Evolutionary conservation across 2,329 filamentous ascomycete genomes (phyloP).

Genomic region (Ascochyta pisi): DNA sequence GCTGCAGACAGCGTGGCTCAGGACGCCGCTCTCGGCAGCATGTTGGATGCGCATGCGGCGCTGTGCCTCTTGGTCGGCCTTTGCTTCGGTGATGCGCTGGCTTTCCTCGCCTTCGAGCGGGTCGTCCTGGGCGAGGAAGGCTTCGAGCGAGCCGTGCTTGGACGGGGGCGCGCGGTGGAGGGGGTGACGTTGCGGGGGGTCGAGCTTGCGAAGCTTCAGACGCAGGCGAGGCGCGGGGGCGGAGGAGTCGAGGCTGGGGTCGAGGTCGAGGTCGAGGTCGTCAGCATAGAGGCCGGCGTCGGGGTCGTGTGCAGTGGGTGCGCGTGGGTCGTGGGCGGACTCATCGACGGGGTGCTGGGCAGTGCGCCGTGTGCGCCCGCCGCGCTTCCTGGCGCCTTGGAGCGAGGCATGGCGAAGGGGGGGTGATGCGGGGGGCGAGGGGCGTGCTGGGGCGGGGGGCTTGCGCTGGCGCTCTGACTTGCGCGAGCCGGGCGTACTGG

Average conservation of each 20-base stretch:
- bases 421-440: slow-evolving; percentile 30
- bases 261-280: too few relatives aligned
- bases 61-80: slow-evolving; percentile 66
- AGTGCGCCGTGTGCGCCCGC: slow-evolving; percentile 31
- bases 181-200: slow-evolving; percentile 59
- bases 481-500: slow-evolving; percentile 31
- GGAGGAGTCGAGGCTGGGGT: slow-evolving; percentile 18
- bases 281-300: slow-evolving; percentile 25
- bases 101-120: slow-evolving; percentile 54
- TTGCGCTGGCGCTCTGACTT: slow-evolving; percentile 46
- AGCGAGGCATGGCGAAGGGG: slow-evolving; percentile 24
- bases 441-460: slow-evolving; percentile 23
- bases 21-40: slow-evolving; percentile 76
- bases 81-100: slow-evolving; percentile 41
- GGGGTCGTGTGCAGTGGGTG: slow-evolving; percentile 26
- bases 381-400: slow-evolving; percentile 29
- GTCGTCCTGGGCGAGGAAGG: slow-evolving; percentile 68
- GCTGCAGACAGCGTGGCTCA: slow-evolving; percentile 74
- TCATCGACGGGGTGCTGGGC: slow-evolving; percentile 28
- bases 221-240: slow-evolving; percentile 47
- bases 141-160: slow-evolving; percentile 62
- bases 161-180: slow-evolving; percentile 55
- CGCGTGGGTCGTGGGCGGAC: slow-evolving; percentile 18
- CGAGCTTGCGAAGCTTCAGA: slow-evolving; percentile 60
- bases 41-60: slow-evolving; percentile 73